A percentile compares a stretch with the other conserved stretches of the same genome.
Conservation (phyloP, 805 yeast genomes). For the Maudiozyma turicensis region DNA sequence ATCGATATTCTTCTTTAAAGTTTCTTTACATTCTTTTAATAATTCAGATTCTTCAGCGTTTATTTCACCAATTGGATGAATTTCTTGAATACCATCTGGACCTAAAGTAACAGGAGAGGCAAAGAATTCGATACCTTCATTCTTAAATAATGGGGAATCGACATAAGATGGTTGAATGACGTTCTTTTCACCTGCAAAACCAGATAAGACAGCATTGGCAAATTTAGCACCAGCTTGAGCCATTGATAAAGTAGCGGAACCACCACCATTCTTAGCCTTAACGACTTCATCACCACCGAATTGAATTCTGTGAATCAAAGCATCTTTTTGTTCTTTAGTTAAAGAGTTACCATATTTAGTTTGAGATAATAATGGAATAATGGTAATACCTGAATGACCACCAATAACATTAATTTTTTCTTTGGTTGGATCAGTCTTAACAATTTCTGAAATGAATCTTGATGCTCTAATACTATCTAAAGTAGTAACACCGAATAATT, state of each 20-base stretch:
- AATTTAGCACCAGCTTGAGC: constrained; percentile 84
- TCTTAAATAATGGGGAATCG: constrained; percentile 72
- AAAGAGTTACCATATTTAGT: constrained; percentile 54
- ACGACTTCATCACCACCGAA: constrained; percentile 96
- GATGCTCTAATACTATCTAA: constrained; percentile 85
- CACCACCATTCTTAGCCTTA: constrained; percentile 88
- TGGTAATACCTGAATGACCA: constrained; percentile 96
- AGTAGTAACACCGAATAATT: constrained; percentile 92
- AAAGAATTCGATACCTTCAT: constrained; percentile 93
- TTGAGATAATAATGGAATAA: constrained; percentile 87
- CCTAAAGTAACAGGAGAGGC: constrained; percentile 93
- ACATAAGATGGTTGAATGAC: constrained; percentile 62
- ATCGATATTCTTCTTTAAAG: constrained; percentile 79
- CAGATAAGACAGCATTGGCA: constrained; percentile 54
- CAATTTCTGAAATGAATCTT: constrained; percentile 56
- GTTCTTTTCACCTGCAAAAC: constrained; percentile 54
- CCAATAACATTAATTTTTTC: constrained; percentile 86
- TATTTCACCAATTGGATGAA: constrained; percentile 70
- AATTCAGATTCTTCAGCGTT: constrained; percentile 75
- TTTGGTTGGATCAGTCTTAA: constrained; percentile 54
- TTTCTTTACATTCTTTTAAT: constrained; percentile 75
- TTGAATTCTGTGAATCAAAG: constrained; percentile 78
- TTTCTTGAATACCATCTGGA: constrained; percentile 73
- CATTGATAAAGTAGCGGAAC: constrained; percentile 89
- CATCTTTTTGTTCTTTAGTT: constrained; percentile 49